Conservation (phyloP, 495 filamentous ascomycete species). For the Aspergillus carlsbadensis region DNA sequence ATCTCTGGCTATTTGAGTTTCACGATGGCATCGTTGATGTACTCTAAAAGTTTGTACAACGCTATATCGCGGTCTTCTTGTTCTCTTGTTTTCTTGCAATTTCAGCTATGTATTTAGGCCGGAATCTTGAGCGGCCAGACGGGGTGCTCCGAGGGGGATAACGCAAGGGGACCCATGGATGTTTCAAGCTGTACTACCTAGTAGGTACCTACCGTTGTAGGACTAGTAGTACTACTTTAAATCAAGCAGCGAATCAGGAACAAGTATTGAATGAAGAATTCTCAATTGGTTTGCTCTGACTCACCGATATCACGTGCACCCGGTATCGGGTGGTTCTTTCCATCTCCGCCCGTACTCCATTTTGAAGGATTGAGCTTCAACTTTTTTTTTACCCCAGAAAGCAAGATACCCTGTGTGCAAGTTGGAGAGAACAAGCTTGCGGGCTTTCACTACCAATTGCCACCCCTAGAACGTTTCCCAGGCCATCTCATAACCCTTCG, state of each 20-base stretch:
- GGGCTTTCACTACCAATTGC: not conserved
- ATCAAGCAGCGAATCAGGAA: conserved; percentile 4
- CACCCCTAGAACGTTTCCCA: not conserved
- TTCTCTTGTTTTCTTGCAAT: too few species aligned
- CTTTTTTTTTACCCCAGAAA: conserved; percentile 3
- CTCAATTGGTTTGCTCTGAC: conserved; percentile 1
- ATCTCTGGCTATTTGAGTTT: too few species aligned
- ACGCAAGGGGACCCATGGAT: too few species aligned
- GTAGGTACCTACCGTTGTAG: too few species aligned
- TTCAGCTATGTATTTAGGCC: too few species aligned
- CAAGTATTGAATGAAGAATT: conserved; percentile 4
- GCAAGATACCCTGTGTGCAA: not conserved
- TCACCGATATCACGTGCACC: conserved; percentile 21
- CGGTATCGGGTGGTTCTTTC: not conserved
- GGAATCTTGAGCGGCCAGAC: too few species aligned
- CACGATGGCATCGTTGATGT: too few species aligned
- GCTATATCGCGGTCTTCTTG: too few species aligned
- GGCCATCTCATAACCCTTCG: conserved; percentile 17
- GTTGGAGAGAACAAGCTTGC: not conserved
- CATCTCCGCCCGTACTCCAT: not conserved
- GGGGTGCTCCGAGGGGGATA: too few species aligned
- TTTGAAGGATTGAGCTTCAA: not conserved
- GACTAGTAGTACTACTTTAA: too few species aligned
- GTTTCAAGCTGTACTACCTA: too few species aligned
- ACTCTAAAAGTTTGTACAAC: too few species aligned